Percentiles rank a stretch among this genome's conserved stretches.
Conservation (phyloP, 2,329 filamentous ascomycete species). For the Pseudocercospora ulei region DNA sequence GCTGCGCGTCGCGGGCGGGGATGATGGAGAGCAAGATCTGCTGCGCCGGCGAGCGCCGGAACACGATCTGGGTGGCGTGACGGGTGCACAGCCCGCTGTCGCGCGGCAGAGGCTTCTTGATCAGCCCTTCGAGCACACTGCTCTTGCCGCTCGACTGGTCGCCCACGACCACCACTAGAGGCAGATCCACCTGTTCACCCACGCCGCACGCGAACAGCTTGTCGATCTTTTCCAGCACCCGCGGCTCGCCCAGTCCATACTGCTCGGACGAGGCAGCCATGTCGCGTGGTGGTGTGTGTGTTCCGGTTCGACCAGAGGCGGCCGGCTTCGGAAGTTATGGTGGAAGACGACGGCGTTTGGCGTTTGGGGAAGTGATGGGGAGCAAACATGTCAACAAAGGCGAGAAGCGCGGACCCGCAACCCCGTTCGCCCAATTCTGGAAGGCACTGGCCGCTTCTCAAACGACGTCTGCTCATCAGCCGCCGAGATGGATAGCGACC, state of each 20-base stretch:
- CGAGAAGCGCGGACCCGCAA: no score
- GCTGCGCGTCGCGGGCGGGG: slow-evolving; percentile 14
- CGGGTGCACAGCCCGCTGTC: slow-evolving; percentile 49
- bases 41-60: slow-evolving; percentile 18
- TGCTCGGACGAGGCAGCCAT: no score
- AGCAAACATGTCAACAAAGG: no score
- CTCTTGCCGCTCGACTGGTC: slow-evolving; percentile 54
- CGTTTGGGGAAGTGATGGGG: no score
- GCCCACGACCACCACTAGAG: slow-evolving; percentile 48
- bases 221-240: slow-evolving; percentile 47
- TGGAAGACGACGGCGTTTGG: no score
- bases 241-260: slow-evolving; percentile 15
- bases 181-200: slow-evolving; percentile 29
- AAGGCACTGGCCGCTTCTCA: no score
- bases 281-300: no score
- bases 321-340: no score
- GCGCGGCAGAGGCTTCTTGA: slow-evolving; percentile 46
- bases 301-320: no score
- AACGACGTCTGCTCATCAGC: no score
- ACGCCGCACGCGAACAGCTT: slow-evolving; percentile 44
- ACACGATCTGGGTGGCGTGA: slow-evolving; percentile 28
- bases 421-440: no score
- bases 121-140: slow-evolving; percentile 54
- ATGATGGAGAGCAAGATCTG: slow-evolving; percentile 23
- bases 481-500: no score